phyloP scores from a whole-genome alignment of 169 alveolate genomes.

The Pseudocohnilembus persalinus region DNA sequence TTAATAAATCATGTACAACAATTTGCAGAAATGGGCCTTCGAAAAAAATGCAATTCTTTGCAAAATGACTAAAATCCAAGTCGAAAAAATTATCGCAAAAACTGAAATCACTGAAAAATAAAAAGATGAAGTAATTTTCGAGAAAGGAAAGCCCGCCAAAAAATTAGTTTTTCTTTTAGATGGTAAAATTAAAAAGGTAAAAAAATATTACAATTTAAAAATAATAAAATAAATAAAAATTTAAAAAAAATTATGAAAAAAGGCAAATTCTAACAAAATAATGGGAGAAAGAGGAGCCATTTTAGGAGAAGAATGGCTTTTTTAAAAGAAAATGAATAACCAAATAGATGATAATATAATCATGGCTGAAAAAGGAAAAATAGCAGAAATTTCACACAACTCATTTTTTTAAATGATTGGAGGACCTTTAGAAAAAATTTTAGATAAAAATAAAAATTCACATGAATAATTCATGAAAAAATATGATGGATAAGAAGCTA shows the following conservation, averaged over 20 bases:
- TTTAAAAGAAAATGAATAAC: slow-evolving; percentile 2
- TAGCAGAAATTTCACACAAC: slow-evolving; percentile 36
- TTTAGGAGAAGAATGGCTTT: slow-evolving; percentile 37
- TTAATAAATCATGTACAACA: slow-evolving; percentile 25
- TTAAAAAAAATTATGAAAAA: neutral
- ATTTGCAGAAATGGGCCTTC: slow-evolving; percentile 39
- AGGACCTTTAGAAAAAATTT: slow-evolving; percentile 26
- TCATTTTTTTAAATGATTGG: slow-evolving; percentile 32
- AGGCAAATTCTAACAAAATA: slow-evolving; percentile 19
- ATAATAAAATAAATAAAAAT: no score
- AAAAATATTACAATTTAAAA: no score
- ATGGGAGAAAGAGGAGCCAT: slow-evolving; percentile 31
- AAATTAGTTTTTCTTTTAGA: slow-evolving; percentile 28
- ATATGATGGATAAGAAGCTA: slow-evolving; percentile 1
- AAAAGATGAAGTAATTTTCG: neutral
- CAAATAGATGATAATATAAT: slow-evolving; percentile 8
- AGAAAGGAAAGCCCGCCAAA: neutral
- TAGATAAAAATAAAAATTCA: slow-evolving; percentile 34
- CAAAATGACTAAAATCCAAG: slow-evolving; percentile 18
- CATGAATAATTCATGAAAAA: slow-evolving; percentile 37
- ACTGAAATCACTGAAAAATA: slow-evolving; percentile 7
- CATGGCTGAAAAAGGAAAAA: slow-evolving; percentile 4
- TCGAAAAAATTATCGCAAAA: slow-evolving; percentile 22
- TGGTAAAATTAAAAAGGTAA: slow-evolving; percentile 17
- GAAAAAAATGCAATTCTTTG: slow-evolving; percentile 26